Percentiles rank a stretch among this genome's conserved stretches.
Conservation (phyloP, 2,329 filamentous ascomycete genomes). For the Apiospora rasikravindrae region DNA sequence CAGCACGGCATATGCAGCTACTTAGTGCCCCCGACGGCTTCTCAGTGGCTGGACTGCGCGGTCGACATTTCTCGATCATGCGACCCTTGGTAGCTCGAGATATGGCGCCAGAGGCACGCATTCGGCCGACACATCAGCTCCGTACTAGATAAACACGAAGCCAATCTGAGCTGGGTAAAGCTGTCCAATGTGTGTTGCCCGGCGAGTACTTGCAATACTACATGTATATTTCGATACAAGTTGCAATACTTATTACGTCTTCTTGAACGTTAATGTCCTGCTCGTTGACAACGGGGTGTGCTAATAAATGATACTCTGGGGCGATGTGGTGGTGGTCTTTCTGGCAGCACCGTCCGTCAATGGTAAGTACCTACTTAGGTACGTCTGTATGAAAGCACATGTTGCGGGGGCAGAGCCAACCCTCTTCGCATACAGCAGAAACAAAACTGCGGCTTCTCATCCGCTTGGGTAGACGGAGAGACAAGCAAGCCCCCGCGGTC, state of each 20-base stretch:
- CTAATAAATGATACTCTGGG: no score
- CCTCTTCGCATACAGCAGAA: background rate
- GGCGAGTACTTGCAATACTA: background rate
- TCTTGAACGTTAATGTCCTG: background rate
- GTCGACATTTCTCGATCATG: constrained; percentile 3
- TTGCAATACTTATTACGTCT: background rate
- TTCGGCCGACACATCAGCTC: background rate
- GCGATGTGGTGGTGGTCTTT: no score
- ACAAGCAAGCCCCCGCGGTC: background rate
- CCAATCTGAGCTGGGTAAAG: background rate
- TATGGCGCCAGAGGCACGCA: constrained; percentile 2
- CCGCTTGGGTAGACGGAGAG: constrained; percentile 2
- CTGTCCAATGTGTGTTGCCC: background rate
- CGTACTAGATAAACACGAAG: background rate
- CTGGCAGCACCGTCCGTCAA: background rate
- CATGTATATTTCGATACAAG: no score
- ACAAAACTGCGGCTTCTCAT: background rate
- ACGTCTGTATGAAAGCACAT: background rate
- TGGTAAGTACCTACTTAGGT: background rate
- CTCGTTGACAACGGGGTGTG: background rate
- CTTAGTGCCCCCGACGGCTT: background rate
- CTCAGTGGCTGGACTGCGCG: background rate
- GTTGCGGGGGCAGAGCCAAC: background rate
- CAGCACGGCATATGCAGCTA: constrained; percentile 3
- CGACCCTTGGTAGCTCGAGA: background rate